Percentiles rank a stretch among this genome's conserved stretches.
These are phyloP conservation scores for Hericium rajendrae DNA, from an alignment of 768 basidiomycete species.

Conservation along the genomic window DNA sequence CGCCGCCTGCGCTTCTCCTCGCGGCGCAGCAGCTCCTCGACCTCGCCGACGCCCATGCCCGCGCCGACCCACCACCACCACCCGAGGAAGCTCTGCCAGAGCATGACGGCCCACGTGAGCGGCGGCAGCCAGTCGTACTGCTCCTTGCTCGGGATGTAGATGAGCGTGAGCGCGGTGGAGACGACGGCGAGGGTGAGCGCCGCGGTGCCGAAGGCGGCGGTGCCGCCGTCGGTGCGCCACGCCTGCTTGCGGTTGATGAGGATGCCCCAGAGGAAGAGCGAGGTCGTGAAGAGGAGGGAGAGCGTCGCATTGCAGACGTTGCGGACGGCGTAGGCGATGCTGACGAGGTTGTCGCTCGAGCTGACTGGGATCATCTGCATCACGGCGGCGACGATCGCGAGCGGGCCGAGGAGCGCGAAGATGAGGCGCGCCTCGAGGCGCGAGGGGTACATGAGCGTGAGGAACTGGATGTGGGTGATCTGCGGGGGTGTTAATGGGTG, in stretches of 20 bases:
- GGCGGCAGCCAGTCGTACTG: conserved; percentile 89
- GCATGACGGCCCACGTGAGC: conserved; percentile 81
- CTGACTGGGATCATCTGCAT: conserved; percentile 79
- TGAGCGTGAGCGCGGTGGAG: conserved; percentile 78
- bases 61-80: conserved; percentile 99
- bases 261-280: conserved; percentile 89
- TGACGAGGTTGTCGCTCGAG: conserved; percentile 16
- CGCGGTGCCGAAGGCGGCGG: conserved; percentile 84
- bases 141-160: conserved; percentile 77
- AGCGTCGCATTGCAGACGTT: conserved; percentile 96
- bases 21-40: conserved; percentile 48
- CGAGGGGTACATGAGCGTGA: conserved; percentile 92
- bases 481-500: conserved; percentile 21
- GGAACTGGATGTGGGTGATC: conserved; percentile 97
- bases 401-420: conserved; percentile 75
- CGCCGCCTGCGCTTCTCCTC: conserved; percentile 47
- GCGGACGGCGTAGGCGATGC: conserved; percentile 62
- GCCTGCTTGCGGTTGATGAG: conserved; percentile 83
- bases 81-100: conserved; percentile 95
- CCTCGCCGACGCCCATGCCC: conserved; percentile 67
- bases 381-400: conserved; percentile 74
- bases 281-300: conserved; percentile 86
- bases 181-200: conserved; percentile 76
- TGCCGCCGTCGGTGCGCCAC: conserved; percentile 96
- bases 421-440: conserved; percentile 80